phyloP scores from a whole-genome alignment of 305 asterid species.

The Petunia hybrid region DNA sequence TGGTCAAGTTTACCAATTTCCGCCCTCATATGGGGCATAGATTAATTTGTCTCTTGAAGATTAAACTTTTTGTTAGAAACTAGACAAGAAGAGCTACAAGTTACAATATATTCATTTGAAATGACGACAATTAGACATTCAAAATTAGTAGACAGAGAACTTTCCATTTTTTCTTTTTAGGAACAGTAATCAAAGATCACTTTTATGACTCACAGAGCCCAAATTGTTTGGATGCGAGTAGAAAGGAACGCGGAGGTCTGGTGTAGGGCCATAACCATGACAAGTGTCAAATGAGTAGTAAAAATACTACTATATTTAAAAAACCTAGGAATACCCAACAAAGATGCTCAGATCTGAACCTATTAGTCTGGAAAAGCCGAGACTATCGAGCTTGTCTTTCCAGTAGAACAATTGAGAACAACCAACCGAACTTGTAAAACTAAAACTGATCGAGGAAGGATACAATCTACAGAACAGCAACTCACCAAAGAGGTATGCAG shows the following conservation, averaged over 20 bases:
- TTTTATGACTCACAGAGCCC: background rate
- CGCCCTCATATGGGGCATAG: background rate
- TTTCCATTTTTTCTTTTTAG: background rate
- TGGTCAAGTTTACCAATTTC: constrained; percentile 21
- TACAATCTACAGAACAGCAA: constrained; percentile 18
- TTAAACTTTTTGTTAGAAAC: constrained; percentile 21
- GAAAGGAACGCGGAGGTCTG: background rate
- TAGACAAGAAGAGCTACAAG: constrained; percentile 5
- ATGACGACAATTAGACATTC: constrained; percentile 13
- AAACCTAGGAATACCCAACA: constrained; percentile 5
- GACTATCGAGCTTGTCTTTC: constrained; percentile 22
- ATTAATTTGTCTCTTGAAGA: constrained; percentile 1
- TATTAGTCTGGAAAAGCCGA: constrained; percentile 14
- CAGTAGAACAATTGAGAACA: constrained; percentile 14
- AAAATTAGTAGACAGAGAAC: constrained; percentile 1
- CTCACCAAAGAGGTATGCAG: constrained; percentile 23
- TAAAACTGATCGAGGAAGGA: constrained; percentile 15
- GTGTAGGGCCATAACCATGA: constrained; percentile 1
- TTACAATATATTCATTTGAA: constrained; percentile 10
- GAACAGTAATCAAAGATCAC: constrained; percentile 21
- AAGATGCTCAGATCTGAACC: constrained; percentile 23
- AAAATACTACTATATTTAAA: background rate
- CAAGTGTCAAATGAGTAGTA: background rate
- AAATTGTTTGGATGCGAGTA: background rate
- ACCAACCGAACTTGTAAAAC: constrained; percentile 21